Percentiles rank a stretch among this genome's conserved stretches.
phyloP scores from a whole-genome alignment of 2,329 filamentous ascomycete species.

The Triangularia setosa region DNA sequence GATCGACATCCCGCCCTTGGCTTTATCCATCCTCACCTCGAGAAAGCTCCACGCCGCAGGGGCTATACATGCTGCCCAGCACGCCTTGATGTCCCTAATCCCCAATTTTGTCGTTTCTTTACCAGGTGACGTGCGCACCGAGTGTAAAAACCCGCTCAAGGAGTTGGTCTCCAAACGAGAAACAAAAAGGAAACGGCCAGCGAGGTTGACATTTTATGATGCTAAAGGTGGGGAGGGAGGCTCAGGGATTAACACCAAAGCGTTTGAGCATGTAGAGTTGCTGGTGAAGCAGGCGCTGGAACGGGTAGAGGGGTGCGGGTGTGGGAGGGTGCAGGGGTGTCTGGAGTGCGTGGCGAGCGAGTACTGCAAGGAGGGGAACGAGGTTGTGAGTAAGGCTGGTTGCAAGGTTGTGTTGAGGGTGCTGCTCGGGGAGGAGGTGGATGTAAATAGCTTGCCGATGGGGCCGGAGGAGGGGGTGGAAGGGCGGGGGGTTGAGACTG shows the following conservation, averaged over 20 bases:
- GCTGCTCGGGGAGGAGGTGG: constrained; percentile 71
- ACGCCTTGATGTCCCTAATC: constrained; percentile 80
- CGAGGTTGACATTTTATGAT: constrained; percentile 89
- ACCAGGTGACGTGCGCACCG: constrained; percentile 87
- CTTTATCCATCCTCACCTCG: constrained; percentile 72
- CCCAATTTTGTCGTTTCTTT: constrained; percentile 87
- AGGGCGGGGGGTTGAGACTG: constrained; percentile 73
- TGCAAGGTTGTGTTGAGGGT: constrained; percentile 75
- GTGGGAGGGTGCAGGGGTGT: constrained; percentile 62
- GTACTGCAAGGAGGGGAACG: constrained; percentile 77
- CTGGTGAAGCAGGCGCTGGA: constrained; percentile 72
- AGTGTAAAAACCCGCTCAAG: constrained; percentile 86
- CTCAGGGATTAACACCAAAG: constrained; percentile 83
- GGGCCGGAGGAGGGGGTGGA: constrained; percentile 65
- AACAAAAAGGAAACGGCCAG: constrained; percentile 74
- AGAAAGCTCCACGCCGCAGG: constrained; percentile 76
- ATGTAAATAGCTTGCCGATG: constrained; percentile 81
- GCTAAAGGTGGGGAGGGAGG: constrained; percentile 83
- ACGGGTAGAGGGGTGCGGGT: constrained; percentile 72
- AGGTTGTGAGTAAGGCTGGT: constrained; percentile 91
- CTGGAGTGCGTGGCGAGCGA: constrained; percentile 86
- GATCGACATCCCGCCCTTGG: constrained; percentile 80
- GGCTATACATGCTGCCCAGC: constrained; percentile 91
- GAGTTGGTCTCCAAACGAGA: constrained; percentile 69
- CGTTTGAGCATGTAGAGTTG: constrained; percentile 85